Conservation (phyloP, 257 asterid genomes). For the Salvia hispanica region DNA sequence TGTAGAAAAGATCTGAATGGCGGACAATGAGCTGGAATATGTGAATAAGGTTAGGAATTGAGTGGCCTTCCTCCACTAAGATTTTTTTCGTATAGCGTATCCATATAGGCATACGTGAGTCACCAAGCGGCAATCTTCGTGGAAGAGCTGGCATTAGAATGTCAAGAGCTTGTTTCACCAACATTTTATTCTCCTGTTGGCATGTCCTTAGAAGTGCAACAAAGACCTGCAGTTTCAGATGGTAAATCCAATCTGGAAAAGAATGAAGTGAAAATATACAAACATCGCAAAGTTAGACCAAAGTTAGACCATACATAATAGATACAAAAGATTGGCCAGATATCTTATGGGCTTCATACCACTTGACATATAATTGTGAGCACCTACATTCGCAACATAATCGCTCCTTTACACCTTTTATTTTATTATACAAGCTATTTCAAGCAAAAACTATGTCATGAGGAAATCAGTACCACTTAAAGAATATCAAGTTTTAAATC, state of each 20-base stretch:
- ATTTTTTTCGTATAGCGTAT: slow-evolving; percentile 98
- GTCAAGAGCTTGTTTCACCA: slow-evolving; percentile 99
- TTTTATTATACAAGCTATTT: slow-evolving; percentile 6
- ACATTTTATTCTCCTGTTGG: slow-evolving; percentile 95
- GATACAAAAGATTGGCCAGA: slow-evolving; percentile 7
- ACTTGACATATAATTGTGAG: slow-evolving; percentile 2
- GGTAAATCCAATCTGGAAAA: slow-evolving; percentile 25
- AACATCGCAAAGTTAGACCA: slow-evolving; percentile 15
- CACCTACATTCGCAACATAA: neutral
- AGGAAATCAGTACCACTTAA: neutral
- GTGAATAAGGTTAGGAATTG: slow-evolving; percentile 96
- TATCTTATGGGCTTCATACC: slow-evolving; percentile 5
- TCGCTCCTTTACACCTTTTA: neutral
- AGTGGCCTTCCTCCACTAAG: slow-evolving; percentile 98
- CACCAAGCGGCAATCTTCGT: slow-evolving; percentile 95
- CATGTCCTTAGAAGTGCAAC: slow-evolving; percentile 97
- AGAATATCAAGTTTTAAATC: slow-evolving; percentile 19
- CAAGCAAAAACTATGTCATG: neutral
- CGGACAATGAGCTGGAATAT: slow-evolving; percentile 99
- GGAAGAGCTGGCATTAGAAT: slow-evolving; percentile 99
- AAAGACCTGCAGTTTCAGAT: slow-evolving; percentile 70
- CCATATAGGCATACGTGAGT: slow-evolving; percentile 99
- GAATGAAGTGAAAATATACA: slow-evolving; percentile 16
- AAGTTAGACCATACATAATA: neutral
- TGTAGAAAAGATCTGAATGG: slow-evolving; percentile 97